Evolutionary conservation across 2,329 filamentous ascomycete species (phyloP).

Genomic region (Ophiostoma tasmaniense): DNA sequence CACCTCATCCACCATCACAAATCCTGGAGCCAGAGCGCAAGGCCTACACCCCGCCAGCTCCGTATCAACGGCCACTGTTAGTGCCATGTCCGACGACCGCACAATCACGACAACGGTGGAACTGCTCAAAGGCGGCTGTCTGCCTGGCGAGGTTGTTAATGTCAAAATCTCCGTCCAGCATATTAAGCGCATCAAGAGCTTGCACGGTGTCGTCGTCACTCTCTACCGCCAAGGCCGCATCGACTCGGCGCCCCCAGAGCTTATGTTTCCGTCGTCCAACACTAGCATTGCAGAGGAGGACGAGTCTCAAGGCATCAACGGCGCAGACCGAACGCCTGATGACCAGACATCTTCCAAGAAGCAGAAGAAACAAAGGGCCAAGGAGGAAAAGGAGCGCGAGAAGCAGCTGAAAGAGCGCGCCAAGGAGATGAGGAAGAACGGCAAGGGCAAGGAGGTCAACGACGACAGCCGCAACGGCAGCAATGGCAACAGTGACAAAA

Average conservation of each 20-base stretch:
- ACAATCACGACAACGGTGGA: slow-evolving; percentile 84
- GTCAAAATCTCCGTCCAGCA: slow-evolving; percentile 78
- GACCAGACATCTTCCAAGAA: slow-evolving; percentile 2
- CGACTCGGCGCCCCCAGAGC: slow-evolving; percentile 58
- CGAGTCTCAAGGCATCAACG: neutral
- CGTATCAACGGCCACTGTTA: slow-evolving; percentile 21
- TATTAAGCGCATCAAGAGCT: slow-evolving; percentile 79
- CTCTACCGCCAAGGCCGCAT: slow-evolving; percentile 86
- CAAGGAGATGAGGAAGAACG: slow-evolving; percentile 3
- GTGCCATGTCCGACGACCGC: slow-evolving; percentile 50
- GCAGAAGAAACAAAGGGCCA: slow-evolving; percentile 24
- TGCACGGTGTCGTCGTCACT: slow-evolving; percentile 88
- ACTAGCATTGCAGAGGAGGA: slow-evolving; percentile 14
- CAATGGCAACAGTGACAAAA: neutral
- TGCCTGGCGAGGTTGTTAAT: slow-evolving; percentile 75
- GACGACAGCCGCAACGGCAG: slow-evolving; percentile 1
- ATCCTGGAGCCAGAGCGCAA: neutral
- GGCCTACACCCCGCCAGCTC: neutral
- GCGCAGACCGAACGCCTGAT: neutral
- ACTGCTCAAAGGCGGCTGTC: slow-evolving; percentile 69
- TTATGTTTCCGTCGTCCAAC: slow-evolving; percentile 32
- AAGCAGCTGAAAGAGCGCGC: slow-evolving; percentile 11
- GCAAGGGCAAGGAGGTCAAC: slow-evolving; percentile 3
- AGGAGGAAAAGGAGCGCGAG: slow-evolving; percentile 12
- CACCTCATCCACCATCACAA: slow-evolving; percentile 12